phyloP scores from a whole-genome alignment of 2,329 filamentous ascomycete species.

The Aspergillus sp. region DNA sequence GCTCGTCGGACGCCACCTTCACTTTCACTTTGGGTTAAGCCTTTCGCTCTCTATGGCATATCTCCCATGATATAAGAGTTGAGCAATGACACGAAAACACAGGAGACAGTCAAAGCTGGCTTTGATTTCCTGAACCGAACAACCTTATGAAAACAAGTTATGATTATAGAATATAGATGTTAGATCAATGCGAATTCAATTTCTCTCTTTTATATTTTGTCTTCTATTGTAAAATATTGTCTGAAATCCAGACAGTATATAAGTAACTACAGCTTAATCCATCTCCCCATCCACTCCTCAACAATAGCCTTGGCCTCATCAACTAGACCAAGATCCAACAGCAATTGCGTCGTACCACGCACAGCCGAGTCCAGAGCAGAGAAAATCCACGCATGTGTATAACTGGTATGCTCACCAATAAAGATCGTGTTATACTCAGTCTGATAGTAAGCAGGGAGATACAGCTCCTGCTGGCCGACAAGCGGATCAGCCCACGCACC shows the following conservation, averaged over 20 bases:
- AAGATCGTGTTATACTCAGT: slow-evolving; percentile 67
- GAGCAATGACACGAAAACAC: no score
- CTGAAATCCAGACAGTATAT: not conserved
- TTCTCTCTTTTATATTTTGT: no score
- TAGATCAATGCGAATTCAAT: no score
- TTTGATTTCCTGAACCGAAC: no score
- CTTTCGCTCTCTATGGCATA: no score
- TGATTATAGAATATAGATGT: no score
- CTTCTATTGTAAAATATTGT: not conserved
- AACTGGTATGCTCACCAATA: slow-evolving; percentile 64
- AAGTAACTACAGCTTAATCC: slow-evolving; percentile 42
- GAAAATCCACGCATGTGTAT: slow-evolving; percentile 57
- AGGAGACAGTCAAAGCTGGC: no score
- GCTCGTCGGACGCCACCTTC: no score
- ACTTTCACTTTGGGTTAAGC: no score
- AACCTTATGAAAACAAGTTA: no score
- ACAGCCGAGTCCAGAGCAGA: slow-evolving; percentile 65
- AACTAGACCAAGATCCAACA: slow-evolving; percentile 59
- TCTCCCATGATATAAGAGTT: no score
- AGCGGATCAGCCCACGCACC: slow-evolving; percentile 60
- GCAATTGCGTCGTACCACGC: slow-evolving; percentile 58
- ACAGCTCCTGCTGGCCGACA: slow-evolving; percentile 64
- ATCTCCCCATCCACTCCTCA: slow-evolving; percentile 65
- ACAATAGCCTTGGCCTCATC: slow-evolving; percentile 64
- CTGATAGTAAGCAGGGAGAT: slow-evolving; percentile 67